phyloP scores from a whole-genome alignment of 106 monocot species.

The Hemerocallis citrina region DNA sequence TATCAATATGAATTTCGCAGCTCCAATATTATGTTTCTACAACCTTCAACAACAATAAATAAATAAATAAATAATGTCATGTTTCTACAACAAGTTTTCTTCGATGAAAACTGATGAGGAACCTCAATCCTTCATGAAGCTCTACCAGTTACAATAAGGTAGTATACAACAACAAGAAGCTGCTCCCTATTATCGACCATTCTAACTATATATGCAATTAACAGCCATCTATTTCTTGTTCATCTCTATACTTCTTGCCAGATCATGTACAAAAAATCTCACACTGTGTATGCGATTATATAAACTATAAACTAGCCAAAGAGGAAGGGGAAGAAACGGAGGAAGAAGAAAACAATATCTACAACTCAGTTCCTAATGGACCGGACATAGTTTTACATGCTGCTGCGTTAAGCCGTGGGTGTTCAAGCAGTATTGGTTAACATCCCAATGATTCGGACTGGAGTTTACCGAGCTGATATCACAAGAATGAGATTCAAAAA shows the following conservation, averaged over 20 bases:
- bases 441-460: too few relatives aligned
- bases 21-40: too few relatives aligned
- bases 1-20: conserved; percentile 5
- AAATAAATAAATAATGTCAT: neutral
- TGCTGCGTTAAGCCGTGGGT: neutral
- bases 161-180: conserved; percentile 4
- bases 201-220: neutral
- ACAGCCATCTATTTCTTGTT: neutral
- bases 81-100: neutral
- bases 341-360: neutral
- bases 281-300: neutral
- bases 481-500: conserved; percentile 20
- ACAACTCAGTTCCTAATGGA: neutral
- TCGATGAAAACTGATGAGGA: neutral
- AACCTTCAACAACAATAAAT: too few relatives aligned
- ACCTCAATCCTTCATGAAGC: conserved; percentile 1
- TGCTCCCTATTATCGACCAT: neutral
- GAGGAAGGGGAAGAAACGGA: neutral
- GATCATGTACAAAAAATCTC: conserved; percentile 1
- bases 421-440: too few relatives aligned
- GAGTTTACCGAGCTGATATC: neutral
- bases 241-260: neutral
- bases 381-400: neutral
- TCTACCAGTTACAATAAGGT: neutral
- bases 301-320: neutral